Evolutionary conservation across 345 rosid genomes (phyloP).

Genomic region (Microthlaspi erraticum): DNA sequence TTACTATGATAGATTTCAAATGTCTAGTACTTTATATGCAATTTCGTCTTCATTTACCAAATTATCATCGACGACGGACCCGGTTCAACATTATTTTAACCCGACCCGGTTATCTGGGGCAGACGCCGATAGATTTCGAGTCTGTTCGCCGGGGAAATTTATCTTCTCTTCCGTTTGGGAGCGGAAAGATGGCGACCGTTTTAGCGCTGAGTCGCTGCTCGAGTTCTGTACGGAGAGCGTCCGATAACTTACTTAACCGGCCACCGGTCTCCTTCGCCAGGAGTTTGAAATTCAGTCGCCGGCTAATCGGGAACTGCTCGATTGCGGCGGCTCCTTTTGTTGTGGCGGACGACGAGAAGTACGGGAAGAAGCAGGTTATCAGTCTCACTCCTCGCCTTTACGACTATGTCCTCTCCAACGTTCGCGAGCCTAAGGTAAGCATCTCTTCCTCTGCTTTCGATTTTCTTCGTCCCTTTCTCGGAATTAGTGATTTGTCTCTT

Average conservation of each 20-base stretch:
- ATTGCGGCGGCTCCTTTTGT: slow-evolving; percentile 42
- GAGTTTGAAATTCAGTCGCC: slow-evolving; percentile 37
- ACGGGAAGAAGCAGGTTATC: slow-evolving; percentile 74
- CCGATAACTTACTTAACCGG: slow-evolving; percentile 10
- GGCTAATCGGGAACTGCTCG: slow-evolving; percentile 44
- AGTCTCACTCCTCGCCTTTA: slow-evolving; percentile 80
- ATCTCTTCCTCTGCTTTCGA: neutral
- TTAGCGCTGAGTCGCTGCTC: slow-evolving; percentile 40
- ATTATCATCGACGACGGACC: slow-evolving; percentile 9
- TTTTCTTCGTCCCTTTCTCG: slow-evolving; percentile 9
- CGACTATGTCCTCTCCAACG: slow-evolving; percentile 79
- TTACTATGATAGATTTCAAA: neutral
- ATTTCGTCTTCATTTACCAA: neutral
- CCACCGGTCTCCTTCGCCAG: slow-evolving; percentile 23
- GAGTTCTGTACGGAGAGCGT: slow-evolving; percentile 26
- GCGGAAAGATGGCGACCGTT: slow-evolving; percentile 35
- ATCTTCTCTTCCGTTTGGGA: neutral
- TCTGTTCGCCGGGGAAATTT: neutral
- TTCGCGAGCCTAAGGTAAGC: slow-evolving; percentile 76
- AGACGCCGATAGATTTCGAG: slow-evolving; percentile 1
- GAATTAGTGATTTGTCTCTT: neutral
- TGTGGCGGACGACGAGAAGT: slow-evolving; percentile 73
- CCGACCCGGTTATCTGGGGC: slow-evolving; percentile 22
- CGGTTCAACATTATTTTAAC: neutral
- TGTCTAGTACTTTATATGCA: slow-evolving; percentile 10